Evolutionary conservation across 2,329 filamentous ascomycete genomes (phyloP).

Genomic region (Calonectria pseudoturangicola): DNA sequence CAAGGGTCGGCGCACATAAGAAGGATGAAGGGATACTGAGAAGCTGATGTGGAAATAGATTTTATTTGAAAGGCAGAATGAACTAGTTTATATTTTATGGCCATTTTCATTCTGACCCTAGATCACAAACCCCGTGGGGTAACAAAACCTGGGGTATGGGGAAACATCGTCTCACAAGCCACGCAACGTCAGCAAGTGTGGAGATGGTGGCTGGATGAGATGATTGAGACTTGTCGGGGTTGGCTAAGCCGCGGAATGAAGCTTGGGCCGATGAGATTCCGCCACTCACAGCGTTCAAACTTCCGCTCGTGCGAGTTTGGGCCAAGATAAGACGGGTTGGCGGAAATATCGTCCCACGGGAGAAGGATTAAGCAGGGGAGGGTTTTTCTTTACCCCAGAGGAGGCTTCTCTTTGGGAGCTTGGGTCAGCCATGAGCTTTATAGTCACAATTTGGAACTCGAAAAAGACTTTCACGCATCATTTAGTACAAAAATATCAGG

Average conservation of each 20-base stretch:
- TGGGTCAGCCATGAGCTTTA: too few relatives aligned
- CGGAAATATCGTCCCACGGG: too few relatives aligned
- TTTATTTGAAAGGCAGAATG: neutral
- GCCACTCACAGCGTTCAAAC: slow-evolving; percentile 25
- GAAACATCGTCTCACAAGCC: neutral
- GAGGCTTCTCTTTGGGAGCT: too few relatives aligned
- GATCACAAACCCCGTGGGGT: slow-evolving; percentile 29
- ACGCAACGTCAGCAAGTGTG: slow-evolving; percentile 9
- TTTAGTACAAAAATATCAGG: too few relatives aligned
- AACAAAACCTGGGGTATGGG: slow-evolving; percentile 33
- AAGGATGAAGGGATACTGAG: neutral
- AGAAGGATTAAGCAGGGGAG: too few relatives aligned
- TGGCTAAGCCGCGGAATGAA: neutral
- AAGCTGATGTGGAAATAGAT: neutral
- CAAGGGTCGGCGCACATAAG: neutral
- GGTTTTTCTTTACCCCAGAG: too few relatives aligned
- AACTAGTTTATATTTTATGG: slow-evolving; percentile 12
- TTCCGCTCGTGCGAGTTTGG: neutral
- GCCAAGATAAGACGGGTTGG: neutral
- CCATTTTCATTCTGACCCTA: too few relatives aligned
- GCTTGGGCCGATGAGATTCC: slow-evolving; percentile 26
- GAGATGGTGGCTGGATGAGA: neutral
- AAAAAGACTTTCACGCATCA: too few relatives aligned
- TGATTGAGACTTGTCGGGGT: neutral
- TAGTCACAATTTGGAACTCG: too few relatives aligned